Evolutionary conservation across 495 filamentous ascomycete genomes (phyloP), one percentile per base, ranked within the genome.

Genomic region (Usnea hakonensis): DNA sequence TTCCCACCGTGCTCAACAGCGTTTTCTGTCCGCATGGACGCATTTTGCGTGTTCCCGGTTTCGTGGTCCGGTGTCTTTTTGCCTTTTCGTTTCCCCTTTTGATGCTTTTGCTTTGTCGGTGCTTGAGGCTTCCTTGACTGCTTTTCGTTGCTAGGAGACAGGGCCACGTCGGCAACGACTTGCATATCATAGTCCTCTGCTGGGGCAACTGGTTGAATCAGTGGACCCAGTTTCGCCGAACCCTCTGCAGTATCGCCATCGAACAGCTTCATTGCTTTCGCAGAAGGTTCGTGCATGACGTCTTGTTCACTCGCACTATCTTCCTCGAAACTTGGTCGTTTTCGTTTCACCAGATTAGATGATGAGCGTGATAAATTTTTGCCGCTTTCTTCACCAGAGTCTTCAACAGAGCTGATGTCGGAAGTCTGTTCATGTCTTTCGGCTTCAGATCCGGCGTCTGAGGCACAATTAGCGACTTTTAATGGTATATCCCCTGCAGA

Each of bases 21-120:
- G 1, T 38, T 40, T 30, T 57, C 54, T 38, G 56, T 37, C 30
- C n/a, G 32, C 11, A 23, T 37, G 57, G 21, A 21, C 30, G 35
- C 44, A 30, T 37, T 38, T 7, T 28, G 57, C n/a, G 30, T 23
- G 52, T 61, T 65, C 38, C 74, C 74, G 2, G 61, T 63, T 14
- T 77, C 76, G 19, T 77, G 73, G 40, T 80, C 77, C 60, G 66
- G 67, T 50, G 65, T 67, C 64, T 70, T 78, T 63, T 72, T 75
- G 40, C 70, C 73, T 68, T 77, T 80, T 30, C 77, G 74, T 67
- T 78, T 78, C 44, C 75, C 74, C 56, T 73, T 78, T 62, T 76
- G 78, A 60, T 70, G 66, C 67, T 75, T 79, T 61, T 74, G 57
- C 77, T 62, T 57, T 17, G 36, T 32, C 35, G n/a, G 28, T 28